A percentile compares a stretch with the other conserved stretches of the same genome.
These are phyloP conservation scores for Parastagonospora avenae DNA, from an alignment of 2,329 filamentous ascomycete species.

Conservation along the genomic window DNA sequence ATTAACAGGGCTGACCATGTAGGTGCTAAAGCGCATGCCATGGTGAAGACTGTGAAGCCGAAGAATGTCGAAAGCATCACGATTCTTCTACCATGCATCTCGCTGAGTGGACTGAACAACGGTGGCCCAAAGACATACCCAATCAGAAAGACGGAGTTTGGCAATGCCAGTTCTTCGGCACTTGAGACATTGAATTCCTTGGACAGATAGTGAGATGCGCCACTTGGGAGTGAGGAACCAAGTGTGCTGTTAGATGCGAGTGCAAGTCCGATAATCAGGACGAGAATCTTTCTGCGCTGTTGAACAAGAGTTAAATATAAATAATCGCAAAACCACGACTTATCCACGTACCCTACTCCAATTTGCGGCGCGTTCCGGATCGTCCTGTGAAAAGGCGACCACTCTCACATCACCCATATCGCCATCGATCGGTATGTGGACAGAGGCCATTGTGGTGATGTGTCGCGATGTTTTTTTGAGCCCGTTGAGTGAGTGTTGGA, in stretches of 20 bases:
- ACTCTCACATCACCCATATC: conserved; percentile 9
- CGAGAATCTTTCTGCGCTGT: conserved; percentile 6
- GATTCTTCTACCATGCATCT: conserved; percentile 48
- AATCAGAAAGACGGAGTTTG: conserved; percentile 50
- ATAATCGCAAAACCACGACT: conserved; percentile 7
- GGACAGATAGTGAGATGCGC: conserved; percentile 61
- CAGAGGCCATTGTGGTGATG: conserved; percentile 6
- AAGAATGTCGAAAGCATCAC: conserved; percentile 55
- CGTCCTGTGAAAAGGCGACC: conserved; percentile 8
- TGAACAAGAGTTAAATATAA: conserved; percentile 6
- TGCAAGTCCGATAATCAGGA: conserved; percentile 11
- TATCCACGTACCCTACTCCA: conserved; percentile 10
- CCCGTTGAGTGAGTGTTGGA: background rate
- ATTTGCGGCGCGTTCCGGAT: conserved; percentile 11
- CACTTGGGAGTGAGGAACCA: conserved; percentile 60
- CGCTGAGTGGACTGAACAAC: conserved; percentile 46
- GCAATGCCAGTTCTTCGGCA: conserved; percentile 45
- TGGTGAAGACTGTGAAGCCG: conserved; percentile 46
- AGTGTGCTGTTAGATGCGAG: conserved; percentile 15
- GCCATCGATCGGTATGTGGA: conserved; percentile 3
- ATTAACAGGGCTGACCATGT: conserved; percentile 45
- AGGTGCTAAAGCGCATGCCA: conserved; percentile 49
- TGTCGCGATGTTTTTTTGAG: conserved; percentile 7
- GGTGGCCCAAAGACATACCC: conserved; percentile 50
- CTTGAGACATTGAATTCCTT: conserved; percentile 59